Base-by-base conservation (phyloP, 768 basidiomycete species). In the Mycena polygramma region DNA sequence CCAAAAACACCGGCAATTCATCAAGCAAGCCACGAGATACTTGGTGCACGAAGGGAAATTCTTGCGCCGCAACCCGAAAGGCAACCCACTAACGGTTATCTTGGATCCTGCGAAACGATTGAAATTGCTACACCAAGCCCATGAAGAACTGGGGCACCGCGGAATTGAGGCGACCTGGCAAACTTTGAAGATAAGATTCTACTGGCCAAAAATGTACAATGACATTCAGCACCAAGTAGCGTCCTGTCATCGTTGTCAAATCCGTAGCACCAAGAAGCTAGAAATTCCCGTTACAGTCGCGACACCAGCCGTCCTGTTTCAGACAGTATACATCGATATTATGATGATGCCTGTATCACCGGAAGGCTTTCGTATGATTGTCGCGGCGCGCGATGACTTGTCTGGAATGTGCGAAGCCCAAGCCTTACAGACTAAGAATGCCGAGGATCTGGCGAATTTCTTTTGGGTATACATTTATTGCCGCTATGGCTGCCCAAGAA, bases 401-500 rank as follows among this genome's bases (percentile, higher is more conserved):
- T 75, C 80, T 2, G 67, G 75, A 65, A 74, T 64, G 14, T 61
- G 73, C 48, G 79, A 82, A 75, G 81, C 76, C 19, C 39, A 77
- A 36, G 73, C 80, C 1, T 30, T 83, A 8, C n/a, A 54, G 3
- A 57, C 57, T 0, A 66, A 60, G 7, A 72, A 54, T 2, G 69
- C 79, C 0, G 54, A 71, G n/a, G n/a, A 60, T 4, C 22, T 83
- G 0, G 74, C 74, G 9, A 68, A 73, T 10, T 82, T 81, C 61
- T 75, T 82, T 8, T 80, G 75, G 73, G 77, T 79, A 58, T 60
- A 83, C 13, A 75, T 82, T 9, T 74, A 79, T 36, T 82, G 81
- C 51, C 65, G 79, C 20, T 82, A 80, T 69, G 81, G 81, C 17
- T 72, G 66, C 1, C 54, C 6, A 51, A 75, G 57, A 67, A 80